Conservation (phyloP, 768 basidiomycete genomes). For the Roridomyces roridus region DNA sequence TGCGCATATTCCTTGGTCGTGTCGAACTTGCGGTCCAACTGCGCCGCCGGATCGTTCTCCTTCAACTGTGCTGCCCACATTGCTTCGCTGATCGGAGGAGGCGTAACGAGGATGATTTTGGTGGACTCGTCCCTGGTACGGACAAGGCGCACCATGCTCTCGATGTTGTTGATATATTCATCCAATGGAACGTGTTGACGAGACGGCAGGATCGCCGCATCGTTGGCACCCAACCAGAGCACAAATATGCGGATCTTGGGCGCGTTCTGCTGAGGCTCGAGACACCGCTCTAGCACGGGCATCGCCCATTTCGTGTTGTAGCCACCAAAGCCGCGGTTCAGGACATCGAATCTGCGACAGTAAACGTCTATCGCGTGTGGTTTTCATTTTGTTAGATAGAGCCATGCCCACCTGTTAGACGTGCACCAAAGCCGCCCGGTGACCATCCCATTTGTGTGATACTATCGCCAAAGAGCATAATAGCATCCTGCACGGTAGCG, state of each 20-base stretch:
- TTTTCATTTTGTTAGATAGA: not conserved
- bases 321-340: conserved; percentile 85
- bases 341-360: conserved; percentile 79
- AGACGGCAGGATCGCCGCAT: conserved; percentile 69
- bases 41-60: conserved; percentile 53
- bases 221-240: conserved; percentile 93
- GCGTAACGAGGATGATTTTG: conserved; percentile 79
- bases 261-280: conserved; percentile 57
- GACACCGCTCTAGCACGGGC: conserved; percentile 78
- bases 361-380: conserved; percentile 64
- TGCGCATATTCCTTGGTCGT: conserved; percentile 73
- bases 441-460: conserved; percentile 77
- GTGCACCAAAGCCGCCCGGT: conserved; percentile 67
- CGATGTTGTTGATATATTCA: conserved; percentile 69
- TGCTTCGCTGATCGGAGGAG: conserved; percentile 79
- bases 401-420: conserved; percentile 63
- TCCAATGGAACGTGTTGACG: conserved; percentile 80
- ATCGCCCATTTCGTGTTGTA: conserved; percentile 91
- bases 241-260: conserved; percentile 76
- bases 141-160: conserved; percentile 65
- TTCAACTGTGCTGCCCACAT: conserved; percentile 59
- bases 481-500: conserved; percentile 62
- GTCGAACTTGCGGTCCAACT: conserved; percentile 66
- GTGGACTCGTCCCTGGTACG: conserved; percentile 69
- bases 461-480: conserved; percentile 85